Evolutionary conservation across 2,329 filamentous ascomycete species (phyloP).

Genomic region (Cordyceps farinosa): DNA sequence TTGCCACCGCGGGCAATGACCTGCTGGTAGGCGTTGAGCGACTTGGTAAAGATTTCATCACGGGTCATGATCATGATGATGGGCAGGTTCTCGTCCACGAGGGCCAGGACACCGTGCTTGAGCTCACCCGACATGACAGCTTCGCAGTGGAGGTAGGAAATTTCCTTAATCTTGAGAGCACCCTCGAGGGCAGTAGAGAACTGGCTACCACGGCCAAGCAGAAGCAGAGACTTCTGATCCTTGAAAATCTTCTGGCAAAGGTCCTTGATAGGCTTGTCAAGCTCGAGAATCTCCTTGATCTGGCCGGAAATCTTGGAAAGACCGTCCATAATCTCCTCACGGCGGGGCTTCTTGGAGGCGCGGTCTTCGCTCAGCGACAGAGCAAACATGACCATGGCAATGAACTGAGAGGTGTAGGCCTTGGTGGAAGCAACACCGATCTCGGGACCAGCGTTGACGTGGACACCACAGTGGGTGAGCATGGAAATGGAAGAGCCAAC

Average conservation of each 20-base stretch:
- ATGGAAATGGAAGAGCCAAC: constrained; percentile 98
- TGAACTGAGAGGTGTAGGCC: constrained; percentile 98
- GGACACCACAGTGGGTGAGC: constrained; percentile 98
- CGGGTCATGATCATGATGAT: constrained; percentile 99
- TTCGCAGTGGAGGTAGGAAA: constrained; percentile 98
- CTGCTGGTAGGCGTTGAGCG: constrained; percentile 99
- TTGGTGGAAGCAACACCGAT: constrained; percentile 99
- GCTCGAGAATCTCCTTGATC: constrained; percentile 86
- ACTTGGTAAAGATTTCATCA: constrained; percentile 95
- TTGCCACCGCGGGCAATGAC: constrained; percentile 94
- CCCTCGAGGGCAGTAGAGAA: constrained; percentile 96
- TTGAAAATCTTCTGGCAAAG: constrained; percentile 91
- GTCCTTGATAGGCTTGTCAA: constrained; percentile 91
- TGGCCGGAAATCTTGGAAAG: constrained; percentile 82
- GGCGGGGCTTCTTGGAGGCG: constrained; percentile 85
- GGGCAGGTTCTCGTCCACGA: constrained; percentile 96
- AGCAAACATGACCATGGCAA: constrained; percentile 99
- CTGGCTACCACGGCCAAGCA: constrained; percentile 92
- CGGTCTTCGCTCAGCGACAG: constrained; percentile 94
- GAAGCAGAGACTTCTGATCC: constrained; percentile 91
- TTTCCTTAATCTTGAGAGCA: constrained; percentile 99
- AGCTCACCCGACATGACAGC: constrained; percentile 99
- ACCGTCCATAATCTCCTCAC: constrained; percentile 95
- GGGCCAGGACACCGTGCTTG: constrained; percentile 95
- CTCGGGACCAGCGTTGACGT: constrained; percentile 98